These are phyloP conservation scores for Buddleja alternifolia DNA, from an alignment of 257 asterid species.

Conservation along the genomic window DNA sequence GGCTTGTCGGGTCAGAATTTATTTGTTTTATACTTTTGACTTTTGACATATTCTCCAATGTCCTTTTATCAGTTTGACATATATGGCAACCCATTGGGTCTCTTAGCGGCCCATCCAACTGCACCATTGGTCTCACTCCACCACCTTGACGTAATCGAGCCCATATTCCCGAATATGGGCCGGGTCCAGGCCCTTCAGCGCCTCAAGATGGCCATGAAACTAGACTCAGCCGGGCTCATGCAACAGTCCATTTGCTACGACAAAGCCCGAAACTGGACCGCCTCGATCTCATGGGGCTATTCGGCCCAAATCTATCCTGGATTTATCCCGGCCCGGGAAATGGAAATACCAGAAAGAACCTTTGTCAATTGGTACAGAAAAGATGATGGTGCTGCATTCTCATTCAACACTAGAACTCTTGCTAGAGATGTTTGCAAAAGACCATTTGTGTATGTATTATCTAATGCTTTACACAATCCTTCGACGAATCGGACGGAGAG, in stretches of 20 bases:
- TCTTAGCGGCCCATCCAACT: conserved; percentile 53
- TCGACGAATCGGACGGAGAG: conserved; percentile 28
- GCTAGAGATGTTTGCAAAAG: conserved; percentile 35
- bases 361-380: conserved; percentile 45
- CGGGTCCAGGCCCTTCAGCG: conserved; percentile 34
- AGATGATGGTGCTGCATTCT: conserved; percentile 25
- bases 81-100: conserved; percentile 41
- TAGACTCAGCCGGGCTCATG: conserved; percentile 49
- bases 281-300: conserved; percentile 56
- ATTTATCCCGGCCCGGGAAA: conserved; percentile 35
- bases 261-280: conserved; percentile 40
- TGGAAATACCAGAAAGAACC: conserved; percentile 45
- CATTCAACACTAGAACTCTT: conserved; percentile 43
- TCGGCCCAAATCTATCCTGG: conserved; percentile 45
- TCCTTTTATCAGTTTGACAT: conserved; percentile 45
- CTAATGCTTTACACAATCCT: conserved; percentile 18
- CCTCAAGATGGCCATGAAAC: conserved; percentile 33
- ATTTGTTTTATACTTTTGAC: no score
- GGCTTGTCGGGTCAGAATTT: no score
- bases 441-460: conserved; percentile 34
- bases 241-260: conserved; percentile 63
- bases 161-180: conserved; percentile 45
- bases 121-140: conserved; percentile 54
- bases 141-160: conserved; percentile 51
- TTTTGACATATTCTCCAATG: no score